These are phyloP conservation scores for Xylariaceae sp. DNA, from an alignment of 2,329 filamentous ascomycete genomes.

Conservation along the genomic window DNA sequence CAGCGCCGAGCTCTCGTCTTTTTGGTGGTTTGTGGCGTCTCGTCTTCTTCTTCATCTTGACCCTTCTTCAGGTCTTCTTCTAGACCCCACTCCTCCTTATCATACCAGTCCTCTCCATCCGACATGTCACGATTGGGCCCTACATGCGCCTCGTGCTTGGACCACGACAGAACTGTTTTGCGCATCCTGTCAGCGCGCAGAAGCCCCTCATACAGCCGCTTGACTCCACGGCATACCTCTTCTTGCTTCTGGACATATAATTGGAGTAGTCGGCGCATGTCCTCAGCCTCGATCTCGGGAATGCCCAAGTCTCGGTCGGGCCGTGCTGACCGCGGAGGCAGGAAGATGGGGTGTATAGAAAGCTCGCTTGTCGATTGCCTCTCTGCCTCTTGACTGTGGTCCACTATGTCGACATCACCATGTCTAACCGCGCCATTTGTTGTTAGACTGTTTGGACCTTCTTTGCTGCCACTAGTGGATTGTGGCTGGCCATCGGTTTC, in stretches of 20 bases:
- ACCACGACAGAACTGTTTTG: conserved; percentile 68
- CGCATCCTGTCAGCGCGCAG: conserved; percentile 69
- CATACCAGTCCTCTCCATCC: conserved; percentile 87
- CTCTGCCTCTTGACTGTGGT: conserved; percentile 14
- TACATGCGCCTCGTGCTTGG: conserved; percentile 72
- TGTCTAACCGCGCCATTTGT: conserved; percentile 14
- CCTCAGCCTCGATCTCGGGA: conserved; percentile 70
- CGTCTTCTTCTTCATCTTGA: conserved; percentile 78
- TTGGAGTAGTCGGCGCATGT: conserved; percentile 68
- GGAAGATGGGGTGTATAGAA: conserved; percentile 72
- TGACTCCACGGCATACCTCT: conserved; percentile 69
- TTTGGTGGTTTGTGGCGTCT: conserved; percentile 55
- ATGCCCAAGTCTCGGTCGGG: conserved; percentile 69
- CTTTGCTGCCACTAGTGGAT: conserved; percentile 10
- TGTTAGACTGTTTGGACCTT: conserved; percentile 7
- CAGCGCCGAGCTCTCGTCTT: conserved; percentile 56
- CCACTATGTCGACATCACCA: conserved; percentile 17
- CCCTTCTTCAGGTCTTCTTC: conserved; percentile 75
- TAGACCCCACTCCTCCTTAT: conserved; percentile 74
- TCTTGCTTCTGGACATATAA: conserved; percentile 83
- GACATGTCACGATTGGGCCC: conserved; percentile 69
- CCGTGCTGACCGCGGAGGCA: conserved; percentile 57
- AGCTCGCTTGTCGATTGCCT: conserved; percentile 27
- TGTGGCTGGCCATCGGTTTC: conserved; percentile 2
- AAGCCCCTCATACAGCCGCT: conserved; percentile 65